Evolutionary conservation across 2,329 filamentous ascomycete genomes (phyloP).

Genomic region (Seiridium cupressi): DNA sequence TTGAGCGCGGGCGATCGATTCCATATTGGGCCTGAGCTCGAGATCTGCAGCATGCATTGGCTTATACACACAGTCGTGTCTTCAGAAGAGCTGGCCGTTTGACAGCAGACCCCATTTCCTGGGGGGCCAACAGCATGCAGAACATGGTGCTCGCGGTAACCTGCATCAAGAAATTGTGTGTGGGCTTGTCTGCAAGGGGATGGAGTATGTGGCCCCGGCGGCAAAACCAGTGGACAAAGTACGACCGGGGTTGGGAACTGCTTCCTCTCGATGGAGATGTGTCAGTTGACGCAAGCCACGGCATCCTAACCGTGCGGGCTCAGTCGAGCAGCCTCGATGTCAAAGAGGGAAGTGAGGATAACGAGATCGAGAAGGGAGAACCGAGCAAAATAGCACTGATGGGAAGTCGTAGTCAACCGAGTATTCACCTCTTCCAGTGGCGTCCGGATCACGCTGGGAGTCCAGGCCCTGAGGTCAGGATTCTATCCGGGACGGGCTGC

Average conservation of each 20-base stretch:
- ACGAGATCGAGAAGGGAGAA: not conserved
- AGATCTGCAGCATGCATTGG: slow-evolving; percentile 1
- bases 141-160: not conserved
- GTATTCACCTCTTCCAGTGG: not conserved
- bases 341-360: not conserved
- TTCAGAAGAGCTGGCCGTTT: not conserved
- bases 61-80: too few relatives aligned
- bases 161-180: not conserved
- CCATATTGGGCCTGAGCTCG: not conserved
- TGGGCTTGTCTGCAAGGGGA: slow-evolving; percentile 1
- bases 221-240: not conserved
- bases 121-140: not conserved
- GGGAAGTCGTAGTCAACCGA: too few relatives aligned
- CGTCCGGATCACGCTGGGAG: not conserved
- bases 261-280: not conserved
- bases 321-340: too few relatives aligned
- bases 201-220: not conserved
- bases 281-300: not conserved
- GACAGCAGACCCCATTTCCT: not conserved
- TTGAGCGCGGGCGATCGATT: not conserved
- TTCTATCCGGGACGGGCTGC: not conserved
- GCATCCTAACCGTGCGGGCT: not conserved
- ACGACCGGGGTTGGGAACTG: not conserved
- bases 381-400: too few relatives aligned
- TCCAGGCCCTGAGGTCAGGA: not conserved